Base-by-base conservation (phyloP, 2,329 filamentous ascomycete genomes). In the Beauveria sp. region DNA sequence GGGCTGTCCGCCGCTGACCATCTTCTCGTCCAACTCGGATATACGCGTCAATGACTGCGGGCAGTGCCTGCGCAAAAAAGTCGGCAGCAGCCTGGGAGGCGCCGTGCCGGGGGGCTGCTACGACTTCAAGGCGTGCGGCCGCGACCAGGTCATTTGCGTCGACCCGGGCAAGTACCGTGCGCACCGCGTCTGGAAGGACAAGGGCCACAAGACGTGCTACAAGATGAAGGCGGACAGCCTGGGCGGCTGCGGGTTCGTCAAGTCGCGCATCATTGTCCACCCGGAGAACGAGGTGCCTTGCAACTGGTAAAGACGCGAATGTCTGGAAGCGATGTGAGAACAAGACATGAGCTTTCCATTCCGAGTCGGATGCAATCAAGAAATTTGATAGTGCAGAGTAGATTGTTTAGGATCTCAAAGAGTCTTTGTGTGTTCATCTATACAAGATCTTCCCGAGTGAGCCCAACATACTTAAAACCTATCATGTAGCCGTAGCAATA, bases 101-200 rank as follows among this genome's bases (percentile, higher is more conserved):
- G 0, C 18, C 3, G 55, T 58, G 9, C 43, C 54, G 16, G 60
- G 60, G 31, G 63, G 53, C 8, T 54, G 60, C 49, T 64, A 54
- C 24, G n/a, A 64, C 28, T 54, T 62, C 40, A 59, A 48, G 22
- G 16, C 46, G 5, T 64, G 63, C 45, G 45, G 50, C 43, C 60
- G 63, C 18, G 31, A 50, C 5, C 63, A 64, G 51, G n/a, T 14
- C 38, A 64, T 64, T 28, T 64, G 63, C 45, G 63, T 64, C 8
- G 63, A 64, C 53, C 46, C 56, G 20, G 52, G 42, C 57, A 63
- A 59, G 9, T 7, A 14, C 31, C 61, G 63, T 8, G 63, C 63
- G 31, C 63, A 64, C 31, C 63, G 61, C 51, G 52, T 64, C 31
- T 64, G 61, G 61, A 63, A 61, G 61, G 63, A 62, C 52, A 60